Base-by-base conservation (phyloP, 2,329 filamentous ascomycete genomes). In the Aspergillus floridensis region DNA sequence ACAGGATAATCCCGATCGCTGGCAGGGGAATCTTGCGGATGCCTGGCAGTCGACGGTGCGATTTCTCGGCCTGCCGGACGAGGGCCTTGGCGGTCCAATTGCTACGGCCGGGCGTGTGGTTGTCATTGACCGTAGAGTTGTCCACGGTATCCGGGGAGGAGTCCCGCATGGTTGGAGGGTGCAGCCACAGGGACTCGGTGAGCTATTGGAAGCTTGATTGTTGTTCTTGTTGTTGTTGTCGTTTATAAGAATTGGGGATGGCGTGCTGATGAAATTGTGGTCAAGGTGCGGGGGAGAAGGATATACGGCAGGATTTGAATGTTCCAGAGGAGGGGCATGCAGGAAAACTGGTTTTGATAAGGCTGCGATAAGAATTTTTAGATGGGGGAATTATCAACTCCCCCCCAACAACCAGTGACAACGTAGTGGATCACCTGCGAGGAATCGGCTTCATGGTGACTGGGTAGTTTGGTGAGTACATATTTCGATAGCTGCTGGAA, bases 1-100 rank as follows among this genome's bases (percentile, higher is more conserved):
- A 72, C 1, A 80, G 50, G 29, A 88, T 86, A 31, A 87, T 85
- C 1, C 80, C 81, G 44, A 88, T 76, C 0, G 82, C 84, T 1
- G 80, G 73, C 4, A 86, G 79, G 0, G 85, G 86, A 4, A 88
- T 77, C 58, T 79, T 82, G 32, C 80, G 77, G 12, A 88, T 70
- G 8, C 82, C 82, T 0, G 85, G 85, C 24, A 84, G 75, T 4
- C 79, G 77, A 51, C 76, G 69, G 69, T 86, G 84, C 52, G 80
- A 82, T 51, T 63, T 65, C 31, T 78, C 76, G 1, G 79, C 79
- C 61, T 68, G 71, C n/a, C 66, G 67, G 35, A 78, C 58, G n/a
- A 78, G 64, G 3, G 68, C 64, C 19, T 66, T 66, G 41, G 70
- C 44, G 5, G 59, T 67, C 72, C 72, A 74, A 69, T 66, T 73